Conservation (phyloP, 2,329 filamentous ascomycete species). For the Colletotrichum limetticola region DNA sequence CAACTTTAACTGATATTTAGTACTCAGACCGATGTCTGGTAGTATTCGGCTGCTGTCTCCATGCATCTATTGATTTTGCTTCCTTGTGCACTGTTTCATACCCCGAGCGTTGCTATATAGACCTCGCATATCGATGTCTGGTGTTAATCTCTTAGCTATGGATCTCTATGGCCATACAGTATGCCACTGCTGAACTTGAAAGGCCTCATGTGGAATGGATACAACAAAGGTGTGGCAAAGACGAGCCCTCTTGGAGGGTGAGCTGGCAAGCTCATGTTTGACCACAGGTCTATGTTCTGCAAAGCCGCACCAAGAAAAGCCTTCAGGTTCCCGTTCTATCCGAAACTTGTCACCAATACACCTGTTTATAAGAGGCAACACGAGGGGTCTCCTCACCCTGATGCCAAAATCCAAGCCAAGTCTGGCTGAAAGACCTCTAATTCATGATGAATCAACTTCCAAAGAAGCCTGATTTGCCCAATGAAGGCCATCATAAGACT, state of each 20-base stretch:
- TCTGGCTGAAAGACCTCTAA: background rate
- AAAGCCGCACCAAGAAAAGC: background rate
- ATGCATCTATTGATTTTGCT: background rate
- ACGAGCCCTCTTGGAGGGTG: too few species aligned
- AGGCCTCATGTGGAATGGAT: background rate
- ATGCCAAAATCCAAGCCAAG: background rate
- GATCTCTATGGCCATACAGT: accelerated
- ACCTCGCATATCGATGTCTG: background rate
- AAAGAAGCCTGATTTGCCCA: background rate
- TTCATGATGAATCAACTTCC: background rate
- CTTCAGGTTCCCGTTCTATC: accelerated
- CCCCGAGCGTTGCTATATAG: background rate
- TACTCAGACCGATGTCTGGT: background rate
- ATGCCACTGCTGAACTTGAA: background rate
- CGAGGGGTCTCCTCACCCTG: accelerated
- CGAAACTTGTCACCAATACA: accelerated
- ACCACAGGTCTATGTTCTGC: background rate
- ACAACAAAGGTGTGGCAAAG: background rate
- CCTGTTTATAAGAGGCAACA: background rate
- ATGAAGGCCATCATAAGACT: background rate
- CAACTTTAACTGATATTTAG: accelerated
- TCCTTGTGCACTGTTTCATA: background rate
- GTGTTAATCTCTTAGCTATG: background rate
- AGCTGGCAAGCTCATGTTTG: background rate
- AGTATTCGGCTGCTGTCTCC: background rate